These are phyloP conservation scores for Wallemia mellicola DNA, from an alignment of 1,284 basidiomycete species.

Conservation along the genomic window DNA sequence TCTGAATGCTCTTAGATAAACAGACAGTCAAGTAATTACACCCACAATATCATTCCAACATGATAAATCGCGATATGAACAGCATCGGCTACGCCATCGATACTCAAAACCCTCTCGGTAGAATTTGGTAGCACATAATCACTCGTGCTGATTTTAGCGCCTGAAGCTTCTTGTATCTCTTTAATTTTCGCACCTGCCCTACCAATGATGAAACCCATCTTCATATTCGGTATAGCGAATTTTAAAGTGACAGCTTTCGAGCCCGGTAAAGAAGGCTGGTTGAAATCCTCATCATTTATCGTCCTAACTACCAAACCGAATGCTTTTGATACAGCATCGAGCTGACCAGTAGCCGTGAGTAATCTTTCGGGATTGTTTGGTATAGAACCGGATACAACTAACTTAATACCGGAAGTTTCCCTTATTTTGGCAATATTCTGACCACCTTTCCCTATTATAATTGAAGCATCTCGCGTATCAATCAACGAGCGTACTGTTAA, in stretches of 20 bases:
- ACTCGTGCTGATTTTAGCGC: slow-evolving; percentile 78
- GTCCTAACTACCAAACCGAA: slow-evolving; percentile 94
- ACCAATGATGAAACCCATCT: slow-evolving; percentile 98
- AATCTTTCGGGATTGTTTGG: slow-evolving; percentile 95
- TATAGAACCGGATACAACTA: slow-evolving; percentile 85
- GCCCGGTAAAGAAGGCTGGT: slow-evolving; percentile 85
- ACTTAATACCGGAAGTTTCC: slow-evolving; percentile 81
- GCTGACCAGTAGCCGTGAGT: slow-evolving; percentile 79
- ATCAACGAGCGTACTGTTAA: slow-evolving; percentile 56
- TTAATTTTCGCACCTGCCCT: slow-evolving; percentile 95
- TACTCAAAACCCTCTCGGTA: slow-evolving; percentile 93
- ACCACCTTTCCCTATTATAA: slow-evolving; percentile 93
- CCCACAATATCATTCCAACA: slow-evolving; percentile 66
- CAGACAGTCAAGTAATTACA: slow-evolving; percentile 11
- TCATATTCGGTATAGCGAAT: slow-evolving; percentile 96
- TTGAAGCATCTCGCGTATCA: slow-evolving; percentile 93
- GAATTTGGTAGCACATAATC: slow-evolving; percentile 95
- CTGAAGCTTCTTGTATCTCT: slow-evolving; percentile 96
- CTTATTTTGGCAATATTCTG: slow-evolving; percentile 95
- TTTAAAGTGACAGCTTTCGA: slow-evolving; percentile 96
- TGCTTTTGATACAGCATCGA: slow-evolving; percentile 96
- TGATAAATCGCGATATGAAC: slow-evolving; percentile 99
- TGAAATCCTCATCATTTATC: slow-evolving; percentile 97
- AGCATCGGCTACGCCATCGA: slow-evolving; percentile 96
- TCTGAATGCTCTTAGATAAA: slow-evolving; percentile 23